Base-by-base conservation (phyloP, 768 basidiomycete genomes). In the Tylopilus sp. region DNA sequence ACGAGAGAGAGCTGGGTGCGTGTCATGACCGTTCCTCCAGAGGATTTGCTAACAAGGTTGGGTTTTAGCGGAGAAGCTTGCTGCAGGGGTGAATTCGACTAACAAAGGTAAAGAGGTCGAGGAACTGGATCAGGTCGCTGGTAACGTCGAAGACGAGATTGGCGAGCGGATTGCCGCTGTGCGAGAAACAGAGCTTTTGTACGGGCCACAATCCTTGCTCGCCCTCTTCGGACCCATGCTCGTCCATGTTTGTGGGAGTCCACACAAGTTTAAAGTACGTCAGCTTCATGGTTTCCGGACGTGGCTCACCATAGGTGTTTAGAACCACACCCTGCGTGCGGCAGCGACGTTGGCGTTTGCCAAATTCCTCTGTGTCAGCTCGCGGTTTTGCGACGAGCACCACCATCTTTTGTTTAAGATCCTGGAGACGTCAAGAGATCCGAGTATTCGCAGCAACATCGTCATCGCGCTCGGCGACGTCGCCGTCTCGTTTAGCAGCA, bases 381-480 rank as follows among this genome's bases (percentile, higher is more conserved):
- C 91, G 1, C 81, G 87, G 57, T 98, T 95, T 72, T 98, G 95
- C 70, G 95, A 98, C 64, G 76, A 83, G 45, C 79, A 98, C 65
- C 86, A 98, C 53, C 79, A 82, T 40, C 74, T 99, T 7, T 78
- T 99, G 13, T 98, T 98, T 81, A 91, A 88, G 68, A 85, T 98
- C 50, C 83, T 98, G 47, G 93, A 98, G 67, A 91, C 88, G 2
- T 91, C 94, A 7, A 85, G 80, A 61, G 93, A 97, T 61, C 79
- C 92, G 2, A 87, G 86, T 58, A 91, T 98, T 55, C 83, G 94
- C 12, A 90, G 89, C 65, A 99, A 98, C 71, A 91, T 97, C 63
- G 95, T 95, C 56, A 99, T 99, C 61, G 95, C 95, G 3, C 83
- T 99, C 4, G 95, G 97, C 8, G 97, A 99, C 59, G 90, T 98